Evolutionary conservation across 2,329 filamentous ascomycete species (phyloP).

Genomic region (Allantophomopsis cytisporea): DNA sequence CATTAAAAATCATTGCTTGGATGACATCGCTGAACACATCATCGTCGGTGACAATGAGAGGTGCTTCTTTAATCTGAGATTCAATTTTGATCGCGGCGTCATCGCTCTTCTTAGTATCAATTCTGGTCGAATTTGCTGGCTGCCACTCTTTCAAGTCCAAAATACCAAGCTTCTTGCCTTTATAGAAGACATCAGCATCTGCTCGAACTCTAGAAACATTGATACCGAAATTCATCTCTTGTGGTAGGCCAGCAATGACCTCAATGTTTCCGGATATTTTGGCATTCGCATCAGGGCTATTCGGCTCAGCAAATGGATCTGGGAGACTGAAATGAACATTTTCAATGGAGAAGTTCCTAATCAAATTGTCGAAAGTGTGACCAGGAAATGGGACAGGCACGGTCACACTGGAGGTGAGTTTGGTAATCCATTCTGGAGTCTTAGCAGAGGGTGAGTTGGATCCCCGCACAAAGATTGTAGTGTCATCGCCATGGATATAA

Average conservation of each 20-base stretch:
- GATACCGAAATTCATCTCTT: slow-evolving; percentile 77
- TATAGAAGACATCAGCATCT: slow-evolving; percentile 68
- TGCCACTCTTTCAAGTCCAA: slow-evolving; percentile 77
- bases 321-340: slow-evolving; percentile 81
- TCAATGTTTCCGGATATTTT: slow-evolving; percentile 73
- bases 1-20: slow-evolving; percentile 67
- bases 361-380: slow-evolving; percentile 64
- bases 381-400: slow-evolving; percentile 78
- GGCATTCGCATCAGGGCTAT: slow-evolving; percentile 58
- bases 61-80: slow-evolving; percentile 64
- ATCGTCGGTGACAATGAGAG: slow-evolving; percentile 69
- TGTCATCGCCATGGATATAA: slow-evolving; percentile 70
- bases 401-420: slow-evolving; percentile 69
- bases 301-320: slow-evolving; percentile 63
- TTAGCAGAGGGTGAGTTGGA: slow-evolving; percentile 49
- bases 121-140: slow-evolving; percentile 62
- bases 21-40: slow-evolving; percentile 70
- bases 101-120: slow-evolving; percentile 40
- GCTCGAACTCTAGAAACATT: slow-evolving; percentile 67
- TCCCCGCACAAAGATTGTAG: slow-evolving; percentile 73
- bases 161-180: slow-evolving; percentile 63
- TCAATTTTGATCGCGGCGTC: slow-evolving; percentile 57
- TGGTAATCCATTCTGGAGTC: slow-evolving; percentile 71
- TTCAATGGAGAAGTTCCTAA: slow-evolving; percentile 76
- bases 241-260: slow-evolving; percentile 65